These are phyloP conservation scores for Aspergillus ostianus DNA, from an alignment of 495 filamentous ascomycete genomes.

Conservation along the genomic window DNA sequence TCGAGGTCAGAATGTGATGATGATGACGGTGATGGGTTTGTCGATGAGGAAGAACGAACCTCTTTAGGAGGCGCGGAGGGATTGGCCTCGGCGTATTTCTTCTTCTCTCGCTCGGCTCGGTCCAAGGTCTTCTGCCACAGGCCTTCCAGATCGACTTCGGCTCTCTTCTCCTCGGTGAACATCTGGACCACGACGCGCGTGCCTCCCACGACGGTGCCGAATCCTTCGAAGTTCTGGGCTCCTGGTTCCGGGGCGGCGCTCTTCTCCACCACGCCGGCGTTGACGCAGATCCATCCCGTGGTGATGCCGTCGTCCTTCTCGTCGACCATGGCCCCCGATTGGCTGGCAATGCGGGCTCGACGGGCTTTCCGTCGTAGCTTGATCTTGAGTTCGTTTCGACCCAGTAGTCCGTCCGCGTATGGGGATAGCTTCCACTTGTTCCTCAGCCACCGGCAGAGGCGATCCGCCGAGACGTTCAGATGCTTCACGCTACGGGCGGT, in stretches of 20 bases:
- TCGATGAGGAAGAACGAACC: constrained; percentile 24
- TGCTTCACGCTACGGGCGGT: constrained; percentile 92
- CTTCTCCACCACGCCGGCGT: constrained; percentile 69
- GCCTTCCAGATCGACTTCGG: constrained; percentile 76
- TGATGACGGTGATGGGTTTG: constrained; percentile 18
- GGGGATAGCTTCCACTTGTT: constrained; percentile 66
- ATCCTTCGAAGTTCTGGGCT: constrained; percentile 59
- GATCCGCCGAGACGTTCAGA: constrained; percentile 86
- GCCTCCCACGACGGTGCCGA: constrained; percentile 58
- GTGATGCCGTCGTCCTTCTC: constrained; percentile 75
- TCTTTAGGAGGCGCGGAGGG: constrained; percentile 24
- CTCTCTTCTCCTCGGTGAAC: constrained; percentile 80
- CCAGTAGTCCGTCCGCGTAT: constrained; percentile 82
- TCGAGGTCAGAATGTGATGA: not conserved
- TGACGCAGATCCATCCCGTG: constrained; percentile 95
- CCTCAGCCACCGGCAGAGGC: constrained; percentile 82
- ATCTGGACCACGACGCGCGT: constrained; percentile 83
- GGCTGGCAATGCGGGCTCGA: constrained; percentile 70
- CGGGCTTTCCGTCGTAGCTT: constrained; percentile 78
- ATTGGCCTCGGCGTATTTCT: constrained; percentile 17
- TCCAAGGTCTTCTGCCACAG: constrained; percentile 65
- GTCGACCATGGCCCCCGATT: constrained; percentile 46
- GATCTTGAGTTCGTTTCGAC: constrained; percentile 85
- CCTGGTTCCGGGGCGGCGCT: constrained; percentile 31
- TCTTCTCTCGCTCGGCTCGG: constrained; percentile 36